phyloP scores from a whole-genome alignment of 169 alveolate species.

The Plasmodium gallinaceum region DNA sequence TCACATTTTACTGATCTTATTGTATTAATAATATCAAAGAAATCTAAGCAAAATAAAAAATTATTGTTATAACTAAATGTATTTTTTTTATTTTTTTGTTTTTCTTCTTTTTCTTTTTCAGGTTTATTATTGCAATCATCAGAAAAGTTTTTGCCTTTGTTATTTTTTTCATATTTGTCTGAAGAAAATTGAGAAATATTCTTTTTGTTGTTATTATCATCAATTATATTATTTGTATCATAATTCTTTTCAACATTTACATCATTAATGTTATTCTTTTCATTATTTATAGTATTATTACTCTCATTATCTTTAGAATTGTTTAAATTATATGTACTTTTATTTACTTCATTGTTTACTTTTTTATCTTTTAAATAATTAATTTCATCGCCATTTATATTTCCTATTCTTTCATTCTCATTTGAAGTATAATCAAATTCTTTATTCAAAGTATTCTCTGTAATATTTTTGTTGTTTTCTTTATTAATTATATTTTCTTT shows the following conservation, averaged over 20 bases:
- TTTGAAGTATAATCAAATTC: not conserved
- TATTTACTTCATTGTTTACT: not conserved
- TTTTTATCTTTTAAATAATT: not conserved
- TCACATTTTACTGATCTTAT: constrained; percentile 73
- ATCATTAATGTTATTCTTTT: not conserved
- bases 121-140: constrained; percentile 2
- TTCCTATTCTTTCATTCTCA: not conserved
- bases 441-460: not conserved
- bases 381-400: not conserved
- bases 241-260: not conserved
- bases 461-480: not conserved
- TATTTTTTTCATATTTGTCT: not conserved
- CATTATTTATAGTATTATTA: not conserved
- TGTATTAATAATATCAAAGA: constrained; percentile 62
- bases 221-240: not conserved
- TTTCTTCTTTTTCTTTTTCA: constrained; percentile 7
- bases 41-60: constrained; percentile 46
- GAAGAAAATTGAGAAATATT: not conserved
- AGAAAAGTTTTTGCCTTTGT: not conserved
- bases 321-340: not conserved
- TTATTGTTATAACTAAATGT: constrained; percentile 49
- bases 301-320: not conserved
- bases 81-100: not conserved
- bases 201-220: not conserved
- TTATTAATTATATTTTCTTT: not conserved